Evolutionary conservation across 805 yeast species (phyloP), one percentile per base, ranked within the genome.

Genomic region (Metschnikowia lunata): DNA sequence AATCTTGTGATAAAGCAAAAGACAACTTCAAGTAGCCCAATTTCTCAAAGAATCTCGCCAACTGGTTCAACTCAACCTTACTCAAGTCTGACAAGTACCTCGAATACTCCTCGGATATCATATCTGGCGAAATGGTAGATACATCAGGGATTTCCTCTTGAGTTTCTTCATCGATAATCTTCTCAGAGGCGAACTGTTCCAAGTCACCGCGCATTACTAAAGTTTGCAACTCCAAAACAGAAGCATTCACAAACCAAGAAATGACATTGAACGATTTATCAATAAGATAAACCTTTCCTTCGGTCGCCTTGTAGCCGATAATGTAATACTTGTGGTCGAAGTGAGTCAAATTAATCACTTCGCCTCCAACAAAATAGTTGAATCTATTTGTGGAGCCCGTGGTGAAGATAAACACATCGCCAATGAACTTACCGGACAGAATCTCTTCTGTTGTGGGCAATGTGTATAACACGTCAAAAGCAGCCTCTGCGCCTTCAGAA

Each of bases 161-260:
- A n/a, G 67, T 53, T 46, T 66, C 73, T 41, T 65, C 72, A 42
- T 69, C 73, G 12, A 46, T 29, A 13, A 60, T 40, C 7, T 52
- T 54, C 35, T 56, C 52, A 8, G 62, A 53, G 13, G 72, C 70
- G 49, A 64, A 69, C 52, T 81, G 85, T 51, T 89, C 96, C 55
- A 90, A 69, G 61, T 95, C 98, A 40, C 97, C 97, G 62, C 99
- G 83, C 66, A 91, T 75, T 3, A 91, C 96, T 45, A 90, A 80
- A 1, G 99, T 93, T 73, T 93, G 98, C 70, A 89, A 90, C 71
- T 91, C 98, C 52, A 93, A 76, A 4, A 93, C 96, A 8, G 89
- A 79, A 30, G 91, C 69, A 30, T 96, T 87, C 40, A 93, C 76
- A 58, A 76, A 81, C 73, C 90, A 89, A 18, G 95, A 80, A 34